Base-by-base conservation (phyloP, 345 rosid species). In the Sisymbrium altissimum region DNA sequence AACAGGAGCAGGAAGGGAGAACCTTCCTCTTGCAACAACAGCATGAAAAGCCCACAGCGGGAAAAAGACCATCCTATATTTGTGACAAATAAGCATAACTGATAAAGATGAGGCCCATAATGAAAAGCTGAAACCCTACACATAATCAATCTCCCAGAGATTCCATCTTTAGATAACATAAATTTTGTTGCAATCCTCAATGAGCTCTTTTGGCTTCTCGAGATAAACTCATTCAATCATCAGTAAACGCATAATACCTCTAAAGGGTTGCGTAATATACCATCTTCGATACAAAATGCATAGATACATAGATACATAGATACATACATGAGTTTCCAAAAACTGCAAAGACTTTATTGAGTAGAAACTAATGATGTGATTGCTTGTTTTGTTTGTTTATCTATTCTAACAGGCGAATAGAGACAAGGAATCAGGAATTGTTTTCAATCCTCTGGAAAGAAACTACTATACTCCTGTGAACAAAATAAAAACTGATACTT, bases 1-100 rank as follows among this genome's bases (percentile, higher is more conserved):
- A 27, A 91, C 82, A 14, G 98, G 98, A 74, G 97, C 98, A 64
- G 98, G 98, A 62, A 94, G 79, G 14, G 98, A 90, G 84, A 94
- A 94, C 68, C 98, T 88, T 68, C 98, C 97, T 40, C 98, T 87
- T 6, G 97, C 96, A 82, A 87, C 87, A 81, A 94, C 93, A 17
- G 86, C 93, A 83, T 94, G 98, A 82, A 94, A 94, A 71, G 81
- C 55, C 98, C 98, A 94, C 64, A 94, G 79, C 0, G 97, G 97
- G 71, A 83, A 86, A 83, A 94, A 94, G 39, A 89, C 79, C 61
- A 80, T 64, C 98, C 98, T 19, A 9, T 2, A 30, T 52, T 14
- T 40, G 55, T 52, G 29, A 29, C 49, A n/a, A 27, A 15, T 61
- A 13, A 27, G 14, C 29, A 68, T 9, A 33, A 35, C 23, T 35